Evolutionary conservation across 768 basidiomycete genomes (phyloP), one percentile per base, ranked within the genome.

Genomic region (Suillus plorans): DNA sequence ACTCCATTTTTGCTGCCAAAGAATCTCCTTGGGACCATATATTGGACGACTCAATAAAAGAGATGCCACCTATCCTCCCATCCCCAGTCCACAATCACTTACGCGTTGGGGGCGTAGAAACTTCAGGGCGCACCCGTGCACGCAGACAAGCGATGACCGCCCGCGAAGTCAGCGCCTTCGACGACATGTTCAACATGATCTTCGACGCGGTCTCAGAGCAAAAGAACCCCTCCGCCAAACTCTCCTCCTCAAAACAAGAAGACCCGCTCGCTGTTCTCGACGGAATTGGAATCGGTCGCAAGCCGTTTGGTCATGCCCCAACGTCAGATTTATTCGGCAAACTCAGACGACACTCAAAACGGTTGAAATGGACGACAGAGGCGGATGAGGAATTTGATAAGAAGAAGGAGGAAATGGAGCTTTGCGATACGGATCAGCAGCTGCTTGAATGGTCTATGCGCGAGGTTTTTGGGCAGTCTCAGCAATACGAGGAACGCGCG

Each of bases 101-200:
- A 56, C 63, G 65, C 59, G 18, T 59, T 60, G 50, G 65, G 5
- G n/a, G 52, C n/a, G 22, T 2, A 28, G 22, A 36, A n/a, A 28
- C 28, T 7, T 20, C 63, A 4, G 47, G 55, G 8, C 61, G 41
- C 67, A 42, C 63, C 44, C 49, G 63, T 9, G 67, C 70, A 8
- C 80, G 81, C 45, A 82, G 81, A 34, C 87, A 89, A 67, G 78
- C 85, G 22, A 86, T 92, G 83, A 90, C 90, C 0, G 86, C 86
- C 0, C 82, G 83, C 53, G 92, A 93, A 77, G 81, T 83, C 64
- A 81, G 71, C 64, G 85, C 85, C 5, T 89, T 93, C 68, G 85
- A 89, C 69, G 86, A 88, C 37, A 89, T 92, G 84, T 90, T 92
- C 68, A 81, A 86, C 69, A 75, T 89, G 76, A 86, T 92, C 44